A percentile compares a stretch with the other conserved stretches of the same genome.
Conservation (phyloP, 1,284 basidiomycete species). For the Heterobasidion parviporum region DNA sequence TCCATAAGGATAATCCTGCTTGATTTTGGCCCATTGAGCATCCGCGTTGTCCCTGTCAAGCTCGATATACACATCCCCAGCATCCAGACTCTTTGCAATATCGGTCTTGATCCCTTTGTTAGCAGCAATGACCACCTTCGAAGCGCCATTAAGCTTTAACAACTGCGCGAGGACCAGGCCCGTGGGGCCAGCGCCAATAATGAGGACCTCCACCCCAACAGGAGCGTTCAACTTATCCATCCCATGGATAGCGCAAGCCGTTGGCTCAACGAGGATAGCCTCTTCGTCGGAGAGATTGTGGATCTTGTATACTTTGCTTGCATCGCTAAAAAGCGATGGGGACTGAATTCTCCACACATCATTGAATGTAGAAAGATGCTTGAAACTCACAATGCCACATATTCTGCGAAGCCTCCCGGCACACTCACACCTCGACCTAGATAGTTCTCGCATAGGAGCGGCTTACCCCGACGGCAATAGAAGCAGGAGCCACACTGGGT, state of each 20-base stretch:
- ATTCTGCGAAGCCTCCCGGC: slow-evolving; percentile 84
- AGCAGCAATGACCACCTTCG: slow-evolving; percentile 69
- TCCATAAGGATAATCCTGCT: slow-evolving; percentile 73
- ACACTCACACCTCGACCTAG: slow-evolving; percentile 66
- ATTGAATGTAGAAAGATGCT: not conserved
- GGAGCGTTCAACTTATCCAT: slow-evolving; percentile 75
- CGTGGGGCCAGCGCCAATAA: slow-evolving; percentile 74
- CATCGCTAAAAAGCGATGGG: slow-evolving; percentile 28
- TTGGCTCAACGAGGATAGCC: slow-evolving; percentile 82
- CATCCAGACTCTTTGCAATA: slow-evolving; percentile 68
- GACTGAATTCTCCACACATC: not conserved
- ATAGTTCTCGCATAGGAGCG: slow-evolving; percentile 74
- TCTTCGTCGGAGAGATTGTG: slow-evolving; percentile 82
- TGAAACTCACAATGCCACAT: slow-evolving; percentile 61
- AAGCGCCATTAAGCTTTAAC: slow-evolving; percentile 76
- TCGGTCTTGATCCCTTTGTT: slow-evolving; percentile 85
- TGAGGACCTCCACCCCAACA: slow-evolving; percentile 70
- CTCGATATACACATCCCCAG: slow-evolving; percentile 78
- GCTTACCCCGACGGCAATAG: slow-evolving; percentile 73
- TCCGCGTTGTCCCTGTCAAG: slow-evolving; percentile 70
- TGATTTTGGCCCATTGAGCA: slow-evolving; percentile 73
- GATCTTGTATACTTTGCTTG: slow-evolving; percentile 77
- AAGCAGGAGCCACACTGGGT: slow-evolving; percentile 71
- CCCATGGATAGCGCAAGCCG: slow-evolving; percentile 84
- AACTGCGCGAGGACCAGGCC: slow-evolving; percentile 83